Evolutionary conservation across 352 stramenopile genomes (phyloP), one percentile per base, ranked within the genome.

Genomic region (Phytophthora litchii): DNA sequence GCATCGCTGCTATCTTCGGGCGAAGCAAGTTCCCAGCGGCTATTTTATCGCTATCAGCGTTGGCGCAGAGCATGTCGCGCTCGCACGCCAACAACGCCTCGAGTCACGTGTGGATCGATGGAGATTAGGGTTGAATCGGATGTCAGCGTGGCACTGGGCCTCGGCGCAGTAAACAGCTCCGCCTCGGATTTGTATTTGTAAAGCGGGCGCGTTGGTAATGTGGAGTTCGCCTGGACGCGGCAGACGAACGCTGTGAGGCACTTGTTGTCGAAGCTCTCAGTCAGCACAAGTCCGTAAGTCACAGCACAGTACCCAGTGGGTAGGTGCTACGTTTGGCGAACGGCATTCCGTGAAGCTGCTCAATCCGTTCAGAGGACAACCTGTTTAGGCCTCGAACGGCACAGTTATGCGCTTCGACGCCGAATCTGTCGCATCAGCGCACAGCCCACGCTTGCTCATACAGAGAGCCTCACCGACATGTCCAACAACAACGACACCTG

Each of bases 51-150:
- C 16, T 23, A 20, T 20, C 38, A 27, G 23, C 50, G 31, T 40
- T 31, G 9, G 25, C 45, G 11, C 47, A 17, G 20, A 16, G 16
- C 29, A 34, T 34, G 16, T 19, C 27, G 2, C 16, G 14, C 25
- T 32, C 25, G 44, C 44, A 51, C 29, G 44, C 29, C 44, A 51
- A 51, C 16, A 3, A 32, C 31, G 35, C 43, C n/a, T n/a, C n/a
- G n/a, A n/a, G n/a, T n/a, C n/a, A n/a, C 29, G 29, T 7, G 25
- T 44, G 20, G 8, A 31, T 8, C 19, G 32, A 34, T 23, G 11
- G 37, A 5, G 60, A 37, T 17, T 69, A 69, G 60, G 54, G 60
- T 69, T 69, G 54, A 64, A 57, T 48, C 12, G 27, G 38, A 34
- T 17, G 21, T 14, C 40, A 59, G 51, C 29, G 29, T 59, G 8